Percentiles rank a stretch among this genome's conserved stretches.
phyloP scores from a whole-genome alignment of 495 filamentous ascomycete species.

The Aspergillus olivimuriae region DNA sequence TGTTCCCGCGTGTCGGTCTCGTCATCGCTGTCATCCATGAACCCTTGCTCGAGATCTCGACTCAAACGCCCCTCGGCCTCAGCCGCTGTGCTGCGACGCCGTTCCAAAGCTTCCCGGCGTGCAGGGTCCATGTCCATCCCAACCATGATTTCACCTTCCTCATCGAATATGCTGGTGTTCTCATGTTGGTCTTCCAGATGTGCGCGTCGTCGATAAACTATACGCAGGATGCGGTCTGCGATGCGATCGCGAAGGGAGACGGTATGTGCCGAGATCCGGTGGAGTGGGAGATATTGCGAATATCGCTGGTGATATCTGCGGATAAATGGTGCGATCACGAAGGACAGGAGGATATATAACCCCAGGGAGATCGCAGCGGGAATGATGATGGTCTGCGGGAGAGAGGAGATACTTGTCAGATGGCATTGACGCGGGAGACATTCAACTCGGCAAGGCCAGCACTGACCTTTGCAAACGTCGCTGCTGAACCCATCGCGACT shows the following conservation, averaged over 20 bases:
- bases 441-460: neutral
- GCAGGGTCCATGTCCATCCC: conserved; percentile 49
- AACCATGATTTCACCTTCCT: conserved; percentile 59
- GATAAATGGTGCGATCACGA: conserved; percentile 68
- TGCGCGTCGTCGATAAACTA: conserved; percentile 47
- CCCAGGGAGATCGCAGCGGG: conserved; percentile 71
- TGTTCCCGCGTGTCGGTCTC: conserved; percentile 23
- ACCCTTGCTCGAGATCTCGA: conserved; percentile 77
- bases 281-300: conserved; percentile 59
- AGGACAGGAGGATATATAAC: conserved; percentile 66
- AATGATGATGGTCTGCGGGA: conserved; percentile 64
- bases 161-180: conserved; percentile 57
- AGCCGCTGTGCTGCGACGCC: conserved; percentile 32
- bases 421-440: neutral
- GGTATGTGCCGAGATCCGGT: conserved; percentile 56
- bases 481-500: conserved; percentile 26
- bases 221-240: conserved; percentile 45
- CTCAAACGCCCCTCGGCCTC: conserved; percentile 57
- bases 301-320: conserved; percentile 70
- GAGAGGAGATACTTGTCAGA: conserved; percentile 1
- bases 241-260: conserved; percentile 56
- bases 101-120: conserved; percentile 43
- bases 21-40: conserved; percentile 79
- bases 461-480: conserved; percentile 28
- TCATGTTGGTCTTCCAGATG: conserved; percentile 51